A percentile compares a stretch with the other conserved stretches of the same genome.
Conservation (phyloP, 441 rosid genomes). For the Iberis amara region DNA sequence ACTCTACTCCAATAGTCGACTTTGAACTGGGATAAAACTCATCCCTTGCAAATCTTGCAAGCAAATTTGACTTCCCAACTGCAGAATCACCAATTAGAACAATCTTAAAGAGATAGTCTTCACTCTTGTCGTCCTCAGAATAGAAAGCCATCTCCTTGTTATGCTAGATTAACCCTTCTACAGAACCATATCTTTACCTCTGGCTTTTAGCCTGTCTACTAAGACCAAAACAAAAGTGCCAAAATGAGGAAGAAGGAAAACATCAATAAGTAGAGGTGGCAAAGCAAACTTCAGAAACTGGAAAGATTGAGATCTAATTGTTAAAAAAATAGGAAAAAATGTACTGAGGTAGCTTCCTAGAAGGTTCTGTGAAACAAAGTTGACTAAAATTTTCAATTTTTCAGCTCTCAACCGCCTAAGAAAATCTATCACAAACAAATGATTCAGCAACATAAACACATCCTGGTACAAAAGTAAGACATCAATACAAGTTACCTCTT, state of each 20-base stretch:
- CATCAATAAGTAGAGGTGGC: slow-evolving; percentile 31
- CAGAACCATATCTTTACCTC: slow-evolving; percentile 35
- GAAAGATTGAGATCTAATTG: slow-evolving; percentile 34
- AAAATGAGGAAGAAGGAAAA: slow-evolving; percentile 32
- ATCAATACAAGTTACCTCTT: slow-evolving; percentile 28
- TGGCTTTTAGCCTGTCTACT: slow-evolving; percentile 22
- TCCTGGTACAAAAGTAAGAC: slow-evolving; percentile 6
- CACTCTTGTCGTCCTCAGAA: slow-evolving; percentile 57
- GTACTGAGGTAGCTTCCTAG: slow-evolving; percentile 38
- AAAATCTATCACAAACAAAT: slow-evolving; percentile 17
- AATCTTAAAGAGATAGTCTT: slow-evolving; percentile 71
- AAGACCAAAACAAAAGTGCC: slow-evolving; percentile 13
- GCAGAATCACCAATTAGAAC: slow-evolving; percentile 74
- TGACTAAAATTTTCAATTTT: slow-evolving; percentile 21
- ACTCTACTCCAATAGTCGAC: slow-evolving; percentile 75
- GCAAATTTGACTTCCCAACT: slow-evolving; percentile 70
- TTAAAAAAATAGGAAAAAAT: slow-evolving; percentile 13
- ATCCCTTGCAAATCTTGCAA: slow-evolving; percentile 65
- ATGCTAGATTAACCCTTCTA: slow-evolving; percentile 34
- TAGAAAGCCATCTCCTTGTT: slow-evolving; percentile 57
- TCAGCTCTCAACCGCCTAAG: slow-evolving; percentile 23
- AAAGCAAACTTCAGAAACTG: slow-evolving; percentile 41
- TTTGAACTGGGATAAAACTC: slow-evolving; percentile 72
- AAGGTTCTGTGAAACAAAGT: slow-evolving; percentile 30
- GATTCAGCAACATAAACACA: slow-evolving; percentile 10